phyloP scores from a whole-genome alignment of 768 basidiomycete genomes.

The Kwoniella sp. region DNA sequence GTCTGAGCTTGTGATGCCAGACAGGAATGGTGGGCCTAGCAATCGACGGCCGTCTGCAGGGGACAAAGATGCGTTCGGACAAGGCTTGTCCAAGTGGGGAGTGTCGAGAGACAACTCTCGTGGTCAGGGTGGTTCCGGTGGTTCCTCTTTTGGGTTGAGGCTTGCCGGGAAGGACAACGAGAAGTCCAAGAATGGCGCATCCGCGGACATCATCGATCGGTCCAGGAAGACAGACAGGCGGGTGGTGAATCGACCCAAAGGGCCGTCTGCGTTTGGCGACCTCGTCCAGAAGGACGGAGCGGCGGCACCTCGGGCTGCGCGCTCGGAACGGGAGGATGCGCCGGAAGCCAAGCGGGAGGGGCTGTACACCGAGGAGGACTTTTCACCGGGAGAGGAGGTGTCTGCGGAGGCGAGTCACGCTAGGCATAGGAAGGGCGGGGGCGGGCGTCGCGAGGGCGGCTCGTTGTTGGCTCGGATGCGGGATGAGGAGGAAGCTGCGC shows the following conservation, averaged over 20 bases:
- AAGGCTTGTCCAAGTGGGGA: constrained; percentile 14
- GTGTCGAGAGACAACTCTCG: neutral
- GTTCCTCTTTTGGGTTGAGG: constrained; percentile 7
- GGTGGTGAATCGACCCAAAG: neutral
- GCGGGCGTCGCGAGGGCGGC: constrained; percentile 1
- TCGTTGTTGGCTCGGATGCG: constrained; percentile 12
- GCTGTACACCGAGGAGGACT: neutral
- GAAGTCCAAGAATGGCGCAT: neutral
- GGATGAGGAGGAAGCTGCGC: constrained; percentile 10
- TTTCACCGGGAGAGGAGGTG: neutral
- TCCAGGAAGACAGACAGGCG: constrained; percentile 1
- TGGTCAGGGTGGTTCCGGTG: too few relatives aligned
- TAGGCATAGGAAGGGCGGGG: constrained; percentile 1
- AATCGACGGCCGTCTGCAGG: neutral
- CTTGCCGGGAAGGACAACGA: constrained; percentile 1
- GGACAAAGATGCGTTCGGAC: neutral
- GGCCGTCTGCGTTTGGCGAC: constrained; percentile 12
- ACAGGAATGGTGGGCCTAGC: constrained; percentile 7
- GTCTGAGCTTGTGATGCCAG: neutral
- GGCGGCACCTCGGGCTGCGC: neutral
- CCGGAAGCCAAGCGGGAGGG: neutral
- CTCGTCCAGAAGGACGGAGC: neutral
- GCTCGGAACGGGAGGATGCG: neutral
- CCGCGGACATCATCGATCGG: constrained; percentile 8
- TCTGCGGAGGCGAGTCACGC: neutral